Evolutionary conservation across 257 asterid species (phyloP).

Genomic region (Solanum ossicruentum): DNA sequence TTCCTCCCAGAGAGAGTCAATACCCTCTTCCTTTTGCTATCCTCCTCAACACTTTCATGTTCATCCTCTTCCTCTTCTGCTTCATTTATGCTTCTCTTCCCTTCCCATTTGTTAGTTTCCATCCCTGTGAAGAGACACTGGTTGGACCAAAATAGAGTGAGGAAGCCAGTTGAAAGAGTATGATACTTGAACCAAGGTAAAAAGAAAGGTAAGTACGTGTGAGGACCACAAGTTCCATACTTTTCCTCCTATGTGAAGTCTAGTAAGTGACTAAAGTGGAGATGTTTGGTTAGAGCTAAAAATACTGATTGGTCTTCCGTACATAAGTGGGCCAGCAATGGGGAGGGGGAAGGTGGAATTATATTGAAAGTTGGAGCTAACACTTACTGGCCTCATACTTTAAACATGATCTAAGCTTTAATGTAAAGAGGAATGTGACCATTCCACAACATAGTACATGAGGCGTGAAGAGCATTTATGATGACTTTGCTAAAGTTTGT

Average conservation of each 20-base stretch:
- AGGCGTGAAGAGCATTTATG: constrained; percentile 8
- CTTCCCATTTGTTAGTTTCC: constrained; percentile 52
- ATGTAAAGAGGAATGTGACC: constrained; percentile 6
- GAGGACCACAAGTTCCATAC: constrained; percentile 72
- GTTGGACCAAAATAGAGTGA: constrained; percentile 10
- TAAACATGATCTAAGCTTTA: constrained; percentile 21
- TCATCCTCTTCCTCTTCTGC: constrained; percentile 44
- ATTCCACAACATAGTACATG: background rate
- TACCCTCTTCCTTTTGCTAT: constrained; percentile 41
- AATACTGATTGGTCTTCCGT: constrained; percentile 19
- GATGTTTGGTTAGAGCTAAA: constrained; percentile 23
- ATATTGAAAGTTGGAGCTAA: background rate
- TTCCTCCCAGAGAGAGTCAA: constrained; percentile 27
- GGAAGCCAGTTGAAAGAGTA: constrained; percentile 19
- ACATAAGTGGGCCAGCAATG: background rate
- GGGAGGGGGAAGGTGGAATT: background rate
- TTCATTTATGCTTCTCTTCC: constrained; percentile 32
- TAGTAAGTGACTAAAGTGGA: constrained; percentile 22
- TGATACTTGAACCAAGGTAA: background rate
- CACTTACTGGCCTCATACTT: background rate
- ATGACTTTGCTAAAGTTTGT: constrained; percentile 3
- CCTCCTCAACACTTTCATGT: constrained; percentile 34
- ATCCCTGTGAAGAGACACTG: constrained; percentile 17
- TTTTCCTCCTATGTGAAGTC: constrained; percentile 21
- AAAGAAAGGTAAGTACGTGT: constrained; percentile 22